Base-by-base conservation (phyloP, 768 basidiomycete species). In the Kockovaella imperatae region DNA sequence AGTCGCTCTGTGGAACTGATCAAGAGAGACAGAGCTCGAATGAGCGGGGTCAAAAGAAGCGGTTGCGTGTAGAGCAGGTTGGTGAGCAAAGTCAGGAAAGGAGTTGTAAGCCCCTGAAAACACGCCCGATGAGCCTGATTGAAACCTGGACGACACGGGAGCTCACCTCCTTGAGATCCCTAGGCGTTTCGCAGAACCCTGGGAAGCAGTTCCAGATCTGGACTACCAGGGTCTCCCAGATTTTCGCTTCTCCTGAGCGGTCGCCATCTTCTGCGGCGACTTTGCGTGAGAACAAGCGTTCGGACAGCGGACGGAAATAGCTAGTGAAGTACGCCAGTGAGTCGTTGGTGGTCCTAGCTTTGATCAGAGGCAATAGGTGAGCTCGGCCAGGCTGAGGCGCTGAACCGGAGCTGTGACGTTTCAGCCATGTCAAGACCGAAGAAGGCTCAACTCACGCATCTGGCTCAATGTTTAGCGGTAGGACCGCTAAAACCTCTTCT, bases 161-260 rank as follows among this genome's bases (percentile, higher is more conserved):
- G 70, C 74, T 59, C 55, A 83, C 89, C 74, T 81, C 73, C 57
- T 78, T 74, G 32, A 95, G 73, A 69, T 96, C 86, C n/a, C 76
- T 61, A 11, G 86, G 77, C 21, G 81, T 81, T 66, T 83, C 81
- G 69, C 89, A 93, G 73, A 97, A 99, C 1, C 90, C 89, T 5
- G 81, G 80, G 32, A 97, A 78, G 21, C 91, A 87, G 21, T 80
- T 76, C 95, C 95, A 99, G 17, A 93, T 80, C 70, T 99, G 95
- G 8, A 83, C 82, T 20, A 96, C 82, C 36, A 97, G 78, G 10
- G 93, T 89, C 55, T 81, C 85, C 87, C 89, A 99, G 30, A 97
- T 83, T 72, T 97, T 99, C 13, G 84, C 86, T 70, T 97, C 90
- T 0, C 85, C 82, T 4, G 48, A 57, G 50, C 69, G 59, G 42